phyloP scores from a whole-genome alignment of 805 yeast genomes.

The Teunomyces stri region DNA sequence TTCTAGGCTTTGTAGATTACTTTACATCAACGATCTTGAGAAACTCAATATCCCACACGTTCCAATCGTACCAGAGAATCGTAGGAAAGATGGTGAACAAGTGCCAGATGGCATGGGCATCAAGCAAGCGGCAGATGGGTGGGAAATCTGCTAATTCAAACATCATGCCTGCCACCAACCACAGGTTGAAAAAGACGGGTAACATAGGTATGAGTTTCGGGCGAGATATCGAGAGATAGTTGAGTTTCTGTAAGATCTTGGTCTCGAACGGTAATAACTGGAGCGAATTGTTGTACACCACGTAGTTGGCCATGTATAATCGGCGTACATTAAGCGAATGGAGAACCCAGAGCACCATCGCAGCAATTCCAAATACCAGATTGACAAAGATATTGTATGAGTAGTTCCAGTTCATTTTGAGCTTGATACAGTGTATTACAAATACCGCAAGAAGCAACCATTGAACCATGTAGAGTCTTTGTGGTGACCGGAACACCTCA shows the following conservation, averaged over 20 bases:
- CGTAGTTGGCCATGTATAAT: constrained; percentile 13
- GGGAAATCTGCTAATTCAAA: constrained; percentile 37
- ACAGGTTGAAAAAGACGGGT: constrained; percentile 33
- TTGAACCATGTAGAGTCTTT: constrained; percentile 17
- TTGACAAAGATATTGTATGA: constrained; percentile 34
- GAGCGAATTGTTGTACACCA: constrained; percentile 33
- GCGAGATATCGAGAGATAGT: constrained; percentile 23
- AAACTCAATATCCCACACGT: constrained; percentile 42
- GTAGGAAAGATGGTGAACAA: constrained; percentile 82
- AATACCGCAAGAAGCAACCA: constrained; percentile 16
- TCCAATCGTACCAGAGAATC: constrained; percentile 66
- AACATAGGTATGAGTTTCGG: constrained; percentile 30
- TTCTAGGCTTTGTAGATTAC: too few species aligned
- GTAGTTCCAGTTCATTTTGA: constrained; percentile 38
- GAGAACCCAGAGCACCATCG: constrained; percentile 32
- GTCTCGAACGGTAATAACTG: constrained; percentile 40
- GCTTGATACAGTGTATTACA: constrained; percentile 25
- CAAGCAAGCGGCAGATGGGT: constrained; percentile 50
- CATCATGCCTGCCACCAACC: constrained; percentile 29
- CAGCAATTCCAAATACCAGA: constrained; percentile 27
- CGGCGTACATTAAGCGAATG: constrained; percentile 25
- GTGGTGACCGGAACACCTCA: constrained; percentile 17
- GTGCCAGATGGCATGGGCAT: constrained; percentile 96
- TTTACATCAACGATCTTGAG: constrained; percentile 7
- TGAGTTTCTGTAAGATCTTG: constrained; percentile 30